phyloP scores from a whole-genome alignment of 371 early-diverging fungal genomes.

The Mucor mucedo region DNA sequence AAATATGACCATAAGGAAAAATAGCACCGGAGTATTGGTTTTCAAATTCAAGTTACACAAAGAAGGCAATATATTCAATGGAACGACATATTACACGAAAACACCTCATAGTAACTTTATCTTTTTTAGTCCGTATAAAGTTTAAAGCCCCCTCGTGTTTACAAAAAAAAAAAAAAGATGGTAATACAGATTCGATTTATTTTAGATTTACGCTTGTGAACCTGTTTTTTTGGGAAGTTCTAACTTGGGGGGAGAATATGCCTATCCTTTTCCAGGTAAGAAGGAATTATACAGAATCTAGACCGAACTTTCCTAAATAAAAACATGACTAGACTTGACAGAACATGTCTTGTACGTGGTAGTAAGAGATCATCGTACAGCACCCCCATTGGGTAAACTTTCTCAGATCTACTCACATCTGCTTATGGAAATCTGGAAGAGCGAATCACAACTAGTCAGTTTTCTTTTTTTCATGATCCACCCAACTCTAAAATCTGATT shows the following conservation, averaged over 20 bases:
- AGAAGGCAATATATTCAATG: slow-evolving; percentile 59
- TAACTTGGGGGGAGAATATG: slow-evolving; percentile 72
- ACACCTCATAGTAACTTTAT: too few relatives aligned
- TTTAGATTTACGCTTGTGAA: slow-evolving; percentile 73
- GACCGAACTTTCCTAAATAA: too few relatives aligned
- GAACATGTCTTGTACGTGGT: slow-evolving; percentile 48
- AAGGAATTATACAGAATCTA: background rate
- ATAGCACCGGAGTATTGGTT: slow-evolving; percentile 81
- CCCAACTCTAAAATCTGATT: background rate
- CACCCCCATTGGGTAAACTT: slow-evolving; percentile 68
- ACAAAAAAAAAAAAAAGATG: background rate
- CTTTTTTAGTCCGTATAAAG: slow-evolving; percentile 33
- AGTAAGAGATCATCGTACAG: slow-evolving; percentile 63
- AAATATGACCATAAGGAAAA: too few relatives aligned
- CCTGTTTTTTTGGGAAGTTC: slow-evolving; percentile 81
- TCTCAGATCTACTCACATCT: slow-evolving; percentile 62
- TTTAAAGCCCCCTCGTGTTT: background rate
- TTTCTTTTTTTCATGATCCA: background rate
- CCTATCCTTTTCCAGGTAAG: slow-evolving; percentile 76
- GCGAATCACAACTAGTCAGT: slow-evolving; percentile 55
- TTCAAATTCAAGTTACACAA: slow-evolving; percentile 73
- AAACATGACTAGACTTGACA: slow-evolving; percentile 24
- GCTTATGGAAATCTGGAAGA: slow-evolving; percentile 78
- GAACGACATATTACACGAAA: background rate
- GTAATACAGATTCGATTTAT: background rate